Conservation (phyloP, 2,329 filamentous ascomycete species). For the Fusarium napiforme region DNA sequence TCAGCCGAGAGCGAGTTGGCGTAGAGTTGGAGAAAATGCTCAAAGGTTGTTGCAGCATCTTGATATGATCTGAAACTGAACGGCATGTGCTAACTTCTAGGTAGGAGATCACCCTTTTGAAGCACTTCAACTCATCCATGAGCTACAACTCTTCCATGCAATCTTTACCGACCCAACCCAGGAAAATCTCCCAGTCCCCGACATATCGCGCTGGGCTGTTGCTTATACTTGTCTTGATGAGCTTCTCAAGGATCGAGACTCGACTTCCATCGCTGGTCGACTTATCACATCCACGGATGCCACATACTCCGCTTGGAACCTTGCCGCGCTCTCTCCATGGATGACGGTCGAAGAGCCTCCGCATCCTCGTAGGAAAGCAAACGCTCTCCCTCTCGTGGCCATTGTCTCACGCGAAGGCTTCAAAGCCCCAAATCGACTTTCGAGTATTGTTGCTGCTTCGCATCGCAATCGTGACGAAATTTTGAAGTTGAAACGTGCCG, state of each 20-base stretch:
- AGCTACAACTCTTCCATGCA: conserved; percentile 74
- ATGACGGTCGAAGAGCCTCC: conserved; percentile 58
- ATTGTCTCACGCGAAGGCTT: conserved; percentile 79
- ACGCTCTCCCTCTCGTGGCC: conserved; percentile 60
- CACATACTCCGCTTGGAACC: conserved; percentile 78
- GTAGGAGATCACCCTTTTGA: conserved; percentile 66
- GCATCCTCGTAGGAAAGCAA: conserved; percentile 59
- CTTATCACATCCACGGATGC: conserved; percentile 74
- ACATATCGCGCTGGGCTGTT: conserved; percentile 68
- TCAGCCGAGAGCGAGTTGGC: conserved; percentile 89
- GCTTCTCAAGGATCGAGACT: conserved; percentile 57
- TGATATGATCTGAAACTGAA: background rate
- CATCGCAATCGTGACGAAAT: conserved; percentile 73
- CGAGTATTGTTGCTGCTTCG: conserved; percentile 73
- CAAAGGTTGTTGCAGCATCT: conserved; percentile 60
- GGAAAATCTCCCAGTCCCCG: conserved; percentile 63
- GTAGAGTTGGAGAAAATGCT: conserved; percentile 93
- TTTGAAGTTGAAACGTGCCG: conserved; percentile 66
- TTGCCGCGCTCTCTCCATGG: conserved; percentile 82
- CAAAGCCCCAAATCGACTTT: conserved; percentile 80
- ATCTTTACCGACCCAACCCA: conserved; percentile 77
- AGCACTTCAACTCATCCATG: conserved; percentile 73
- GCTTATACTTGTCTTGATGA: conserved; percentile 72
- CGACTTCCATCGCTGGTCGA: conserved; percentile 60
- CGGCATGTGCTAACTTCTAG: conserved; percentile 36